Conservation (phyloP, 1,139 yeast genomes). For the Lodderomyces margitis region DNA sequence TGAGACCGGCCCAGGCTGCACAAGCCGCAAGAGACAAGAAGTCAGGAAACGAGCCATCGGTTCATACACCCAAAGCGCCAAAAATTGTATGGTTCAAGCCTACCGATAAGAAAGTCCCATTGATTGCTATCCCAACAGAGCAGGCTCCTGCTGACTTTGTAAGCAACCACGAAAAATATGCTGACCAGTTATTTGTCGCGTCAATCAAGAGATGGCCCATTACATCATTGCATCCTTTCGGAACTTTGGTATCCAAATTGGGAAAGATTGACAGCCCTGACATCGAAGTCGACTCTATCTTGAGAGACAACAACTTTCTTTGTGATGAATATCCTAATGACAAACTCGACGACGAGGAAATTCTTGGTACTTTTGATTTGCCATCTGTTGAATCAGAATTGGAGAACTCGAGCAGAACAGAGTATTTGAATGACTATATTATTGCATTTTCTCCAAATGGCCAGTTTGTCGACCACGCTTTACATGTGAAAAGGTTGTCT, state of each 20-base stretch:
- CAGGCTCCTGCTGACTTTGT: constrained; percentile 96
- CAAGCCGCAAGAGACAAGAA: constrained; percentile 74
- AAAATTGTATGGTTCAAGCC: constrained; percentile 99
- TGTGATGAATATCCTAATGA: constrained; percentile 77
- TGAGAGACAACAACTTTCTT: constrained; percentile 88
- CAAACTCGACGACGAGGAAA: constrained; percentile 13
- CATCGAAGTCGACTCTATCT: constrained; percentile 84
- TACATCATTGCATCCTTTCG: constrained; percentile 96
- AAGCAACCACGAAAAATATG: constrained; percentile 82
- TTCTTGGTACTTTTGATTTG: constrained; percentile 28
- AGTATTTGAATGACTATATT: constrained; percentile 61
- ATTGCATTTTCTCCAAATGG: constrained; percentile 67
- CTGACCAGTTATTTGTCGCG: constrained; percentile 84
- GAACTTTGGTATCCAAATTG: constrained; percentile 83
- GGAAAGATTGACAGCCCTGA: constrained; percentile 77
- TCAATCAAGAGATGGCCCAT: constrained; percentile 99
- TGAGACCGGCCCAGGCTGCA: constrained; percentile 96
- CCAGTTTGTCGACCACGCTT: constrained; percentile 67
- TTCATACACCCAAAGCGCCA: constrained; percentile 61
- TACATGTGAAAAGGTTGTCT: constrained; percentile 65
- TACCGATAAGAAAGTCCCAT: constrained; percentile 94
- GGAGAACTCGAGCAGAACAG: constrained; percentile 44
- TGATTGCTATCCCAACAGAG: constrained; percentile 97
- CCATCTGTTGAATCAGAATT: constrained; percentile 38
- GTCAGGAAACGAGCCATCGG: constrained; percentile 48